Percentiles rank a stretch among this genome's conserved stretches.
These are phyloP conservation scores for Ceratocystis alfenasii DNA, from an alignment of 2,329 filamentous ascomycete species.

Conservation along the genomic window DNA sequence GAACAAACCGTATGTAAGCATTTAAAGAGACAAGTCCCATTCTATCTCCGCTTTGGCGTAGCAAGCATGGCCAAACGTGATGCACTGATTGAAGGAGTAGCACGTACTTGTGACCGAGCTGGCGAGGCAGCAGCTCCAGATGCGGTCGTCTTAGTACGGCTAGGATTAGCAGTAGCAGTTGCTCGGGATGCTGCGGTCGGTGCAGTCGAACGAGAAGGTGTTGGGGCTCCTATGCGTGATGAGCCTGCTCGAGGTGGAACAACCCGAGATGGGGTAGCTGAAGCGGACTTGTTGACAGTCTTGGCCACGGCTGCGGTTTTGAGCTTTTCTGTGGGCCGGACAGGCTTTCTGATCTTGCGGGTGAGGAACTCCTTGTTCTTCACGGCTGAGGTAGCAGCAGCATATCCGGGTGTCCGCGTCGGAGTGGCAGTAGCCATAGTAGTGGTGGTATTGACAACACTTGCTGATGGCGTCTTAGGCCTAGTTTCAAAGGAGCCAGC, in stretches of 20 bases:
- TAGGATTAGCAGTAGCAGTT: conserved; percentile 1
- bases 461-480: conserved; percentile 16
- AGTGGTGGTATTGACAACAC: not conserved
- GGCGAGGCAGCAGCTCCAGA: not conserved
- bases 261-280: not conserved
- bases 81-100: conserved; percentile 15
- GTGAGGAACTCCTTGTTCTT: conserved; percentile 18
- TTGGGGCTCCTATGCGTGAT: conserved; percentile 7
- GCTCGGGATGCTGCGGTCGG: not conserved
- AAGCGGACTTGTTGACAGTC: not conserved
- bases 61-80: conserved; percentile 18
- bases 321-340: conserved; percentile 20
- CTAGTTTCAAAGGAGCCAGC: conserved; percentile 26
- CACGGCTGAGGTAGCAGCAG: conserved; percentile 17
- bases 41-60: conserved; percentile 17
- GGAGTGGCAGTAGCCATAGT: not conserved
- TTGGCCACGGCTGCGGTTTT: conserved; percentile 9
- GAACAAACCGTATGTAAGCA: not conserved
- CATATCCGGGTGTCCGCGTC: conserved; percentile 15
- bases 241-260: not conserved
- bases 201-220: not conserved
- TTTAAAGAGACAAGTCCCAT: not conserved
- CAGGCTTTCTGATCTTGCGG: conserved; percentile 21
- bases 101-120: not conserved
- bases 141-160: conserved; percentile 3